Percentiles rank a stretch among this genome's conserved stretches.
phyloP scores from a whole-genome alignment of 164 flowering plant species.

The Magnolia officinalis region DNA sequence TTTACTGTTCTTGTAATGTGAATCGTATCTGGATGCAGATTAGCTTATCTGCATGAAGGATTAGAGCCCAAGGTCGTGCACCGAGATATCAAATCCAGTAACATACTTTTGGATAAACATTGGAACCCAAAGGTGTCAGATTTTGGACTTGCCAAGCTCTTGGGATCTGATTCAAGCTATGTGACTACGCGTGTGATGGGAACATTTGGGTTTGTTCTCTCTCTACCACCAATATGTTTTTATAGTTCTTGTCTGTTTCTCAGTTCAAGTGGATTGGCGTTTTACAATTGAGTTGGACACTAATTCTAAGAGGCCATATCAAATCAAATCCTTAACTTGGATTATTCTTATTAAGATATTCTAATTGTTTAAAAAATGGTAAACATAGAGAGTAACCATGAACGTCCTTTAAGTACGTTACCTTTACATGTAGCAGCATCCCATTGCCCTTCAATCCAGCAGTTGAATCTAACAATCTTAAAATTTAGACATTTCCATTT shows the following conservation, averaged over 20 bases:
- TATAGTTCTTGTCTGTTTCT: neutral
- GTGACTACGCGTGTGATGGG: slow-evolving; percentile 52
- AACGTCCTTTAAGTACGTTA: too few species aligned
- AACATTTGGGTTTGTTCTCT: slow-evolving; percentile 4
- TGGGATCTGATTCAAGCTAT: slow-evolving; percentile 71
- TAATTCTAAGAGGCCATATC: slow-evolving; percentile 1
- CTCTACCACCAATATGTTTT: neutral
- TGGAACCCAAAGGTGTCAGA: slow-evolving; percentile 89
- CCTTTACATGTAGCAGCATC: too few species aligned
- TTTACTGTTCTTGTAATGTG: neutral
- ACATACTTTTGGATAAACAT: slow-evolving; percentile 72
- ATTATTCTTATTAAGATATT: neutral
- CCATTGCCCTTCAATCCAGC: too few species aligned
- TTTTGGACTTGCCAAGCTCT: slow-evolving; percentile 87
- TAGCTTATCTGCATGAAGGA: slow-evolving; percentile 93
- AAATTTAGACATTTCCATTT: too few species aligned
- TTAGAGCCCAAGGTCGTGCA: slow-evolving; percentile 95
- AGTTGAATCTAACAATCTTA: too few species aligned
- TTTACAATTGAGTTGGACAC: neutral
- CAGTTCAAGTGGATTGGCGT: neutral
- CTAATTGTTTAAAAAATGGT: neutral
- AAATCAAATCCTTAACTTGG: neutral
- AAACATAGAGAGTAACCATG: neutral
- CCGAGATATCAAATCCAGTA: slow-evolving; percentile 88
- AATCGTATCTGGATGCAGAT: slow-evolving; percentile 30